phyloP scores from a whole-genome alignment of 768 basidiomycete genomes.

The Grammothele lineata region DNA sequence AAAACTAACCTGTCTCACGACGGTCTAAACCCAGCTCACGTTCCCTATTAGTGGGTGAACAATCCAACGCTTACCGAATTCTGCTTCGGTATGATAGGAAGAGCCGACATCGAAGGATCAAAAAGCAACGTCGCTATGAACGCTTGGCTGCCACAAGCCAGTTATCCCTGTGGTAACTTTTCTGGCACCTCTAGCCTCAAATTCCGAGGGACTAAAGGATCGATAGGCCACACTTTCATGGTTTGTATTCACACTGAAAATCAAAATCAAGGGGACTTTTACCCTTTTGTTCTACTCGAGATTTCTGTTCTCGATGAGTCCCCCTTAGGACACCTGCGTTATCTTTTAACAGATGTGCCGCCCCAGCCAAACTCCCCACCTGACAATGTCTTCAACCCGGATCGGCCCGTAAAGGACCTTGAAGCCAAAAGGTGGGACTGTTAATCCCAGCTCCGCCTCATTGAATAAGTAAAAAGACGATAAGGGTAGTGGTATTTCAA shows the following conservation, averaged over 20 bases:
- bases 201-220: slow-evolving; percentile 75
- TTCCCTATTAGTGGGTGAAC: slow-evolving; percentile 80
- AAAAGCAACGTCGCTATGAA: slow-evolving; percentile 83
- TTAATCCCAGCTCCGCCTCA: slow-evolving; percentile 69
- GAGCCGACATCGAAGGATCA: slow-evolving; percentile 81
- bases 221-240: slow-evolving; percentile 81
- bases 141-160: slow-evolving; percentile 80
- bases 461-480: slow-evolving; percentile 77
- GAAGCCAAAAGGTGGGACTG: slow-evolving; percentile 66
- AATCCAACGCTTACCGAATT: slow-evolving; percentile 79
- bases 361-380: slow-evolving; percentile 82
- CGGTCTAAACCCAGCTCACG: slow-evolving; percentile 80
- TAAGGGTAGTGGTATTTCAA: slow-evolving; percentile 83
- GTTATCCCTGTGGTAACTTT: slow-evolving; percentile 79
- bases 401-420: slow-evolving; percentile 66
- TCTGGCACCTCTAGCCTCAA: slow-evolving; percentile 79
- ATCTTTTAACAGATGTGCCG: slow-evolving; percentile 78
- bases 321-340: slow-evolving; percentile 79
- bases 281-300: slow-evolving; percentile 77
- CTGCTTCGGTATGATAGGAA: slow-evolving; percentile 80
- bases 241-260: slow-evolving; percentile 79
- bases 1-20: slow-evolving; percentile 85
- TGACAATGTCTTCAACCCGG: slow-evolving; percentile 73
- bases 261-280: slow-evolving; percentile 79
- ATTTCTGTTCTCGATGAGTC: slow-evolving; percentile 79